Base-by-base conservation (phyloP, 345 rosid genomes). In the Citrus sp. region DNA sequence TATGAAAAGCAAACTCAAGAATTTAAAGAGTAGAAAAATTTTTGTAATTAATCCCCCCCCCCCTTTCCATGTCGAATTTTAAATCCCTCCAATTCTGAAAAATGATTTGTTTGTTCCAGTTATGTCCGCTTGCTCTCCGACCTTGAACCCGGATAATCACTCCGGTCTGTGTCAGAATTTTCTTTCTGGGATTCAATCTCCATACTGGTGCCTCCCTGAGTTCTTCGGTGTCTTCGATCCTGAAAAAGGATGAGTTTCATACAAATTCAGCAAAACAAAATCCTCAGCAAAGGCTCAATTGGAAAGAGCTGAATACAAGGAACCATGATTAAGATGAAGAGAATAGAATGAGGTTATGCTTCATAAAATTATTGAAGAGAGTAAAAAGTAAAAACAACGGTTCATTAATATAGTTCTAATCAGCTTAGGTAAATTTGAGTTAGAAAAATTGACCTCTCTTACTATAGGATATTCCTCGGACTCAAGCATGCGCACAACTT, bases 401-500 rank as follows among this genome's bases (percentile, higher is more conserved):
- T 54, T 54, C 7, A 1, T 18, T 54, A 14, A 1, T 54, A 54
- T 18, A 25, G 40, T 37, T 21, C 7, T 35, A 35, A 25, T 34
- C 14, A 72, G 25, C 71, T 42, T 27, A 74, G 32, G 34, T 10
- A 46, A 77, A n/a, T 54, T 63, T 59, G 42, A 40, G 75, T 21
- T 51, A 54, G 10, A 46, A 49, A 34, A 46, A 25, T 63, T 38
- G 70, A 94, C 98, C 98, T 97, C 99, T 90, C 98, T 90, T 74
- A 93, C 97, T 78, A 94, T 81, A 21, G 99, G 99, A 82, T 93
- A 94, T 55, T 94, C 99, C 82, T 97, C 98, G 0, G 99, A 94
- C 83, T 93, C 99, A 14, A 94, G 98, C 98, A 97, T 97, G n/a
- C 98, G 90, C 27, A 89, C 98, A n/a, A 94, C 99, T 92, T 96